Conservation (phyloP, 176 grass and related monocot species). For the Ensete glaucum region DNA sequence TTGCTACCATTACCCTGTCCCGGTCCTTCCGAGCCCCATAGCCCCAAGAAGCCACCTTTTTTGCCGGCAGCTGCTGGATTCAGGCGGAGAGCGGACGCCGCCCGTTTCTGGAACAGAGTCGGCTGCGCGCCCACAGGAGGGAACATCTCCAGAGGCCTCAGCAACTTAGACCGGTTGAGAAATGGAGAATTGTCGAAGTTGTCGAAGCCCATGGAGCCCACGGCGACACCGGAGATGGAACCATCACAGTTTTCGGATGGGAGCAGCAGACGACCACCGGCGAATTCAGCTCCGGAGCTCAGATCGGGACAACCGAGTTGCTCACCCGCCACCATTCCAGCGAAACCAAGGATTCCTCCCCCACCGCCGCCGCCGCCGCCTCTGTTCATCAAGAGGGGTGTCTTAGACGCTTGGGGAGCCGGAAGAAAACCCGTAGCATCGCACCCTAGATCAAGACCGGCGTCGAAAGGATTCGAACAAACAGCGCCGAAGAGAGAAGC, state of each 20-base stretch:
- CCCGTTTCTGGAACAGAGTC: constrained; percentile 25
- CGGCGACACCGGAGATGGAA: constrained; percentile 4
- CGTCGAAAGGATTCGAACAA: constrained; percentile 9
- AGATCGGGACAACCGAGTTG: constrained; percentile 3
- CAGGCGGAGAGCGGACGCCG: constrained; percentile 20
- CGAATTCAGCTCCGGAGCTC: constrained; percentile 3
- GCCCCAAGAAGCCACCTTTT: not conserved
- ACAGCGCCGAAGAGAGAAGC: not conserved
- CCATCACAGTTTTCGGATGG: not conserved
- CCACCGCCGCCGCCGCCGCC: not conserved
- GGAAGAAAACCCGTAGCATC: constrained; percentile 4
- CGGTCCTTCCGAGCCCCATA: not conserved
- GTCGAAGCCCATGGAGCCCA: constrained; percentile 12
- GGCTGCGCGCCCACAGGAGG: constrained; percentile 11
- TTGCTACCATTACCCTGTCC: not conserved
- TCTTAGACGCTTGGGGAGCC: not conserved
- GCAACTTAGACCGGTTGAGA: constrained; percentile 11
- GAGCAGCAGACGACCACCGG: not conserved
- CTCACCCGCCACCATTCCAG: not conserved
- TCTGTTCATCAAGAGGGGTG: constrained; percentile 4
- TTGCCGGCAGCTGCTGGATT: not conserved
- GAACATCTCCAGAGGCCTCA: constrained; percentile 24
- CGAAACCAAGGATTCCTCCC: not conserved
- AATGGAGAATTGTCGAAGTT: constrained; percentile 15
- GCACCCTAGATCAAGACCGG: constrained; percentile 9